These are phyloP conservation scores for Corylus heterophylla DNA, from an alignment of 306 rosid species.

Conservation along the genomic window DNA sequence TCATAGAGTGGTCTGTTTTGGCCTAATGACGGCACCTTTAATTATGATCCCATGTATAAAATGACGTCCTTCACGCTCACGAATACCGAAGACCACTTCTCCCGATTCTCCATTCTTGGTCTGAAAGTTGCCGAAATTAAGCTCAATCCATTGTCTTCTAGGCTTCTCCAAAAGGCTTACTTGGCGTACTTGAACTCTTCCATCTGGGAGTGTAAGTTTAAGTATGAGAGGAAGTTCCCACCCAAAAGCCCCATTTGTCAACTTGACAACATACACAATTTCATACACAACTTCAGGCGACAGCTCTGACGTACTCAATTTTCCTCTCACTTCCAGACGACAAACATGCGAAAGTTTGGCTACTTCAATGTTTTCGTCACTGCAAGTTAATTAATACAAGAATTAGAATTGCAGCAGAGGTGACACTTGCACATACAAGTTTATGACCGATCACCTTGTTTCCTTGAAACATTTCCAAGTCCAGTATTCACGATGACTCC, in stretches of 20 bases:
- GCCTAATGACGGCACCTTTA: conserved; percentile 4
- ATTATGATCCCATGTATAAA: conserved; percentile 4
- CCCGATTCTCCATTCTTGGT: neutral
- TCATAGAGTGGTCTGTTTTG: neutral
- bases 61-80: conserved; percentile 3
- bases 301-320: conserved; percentile 15
- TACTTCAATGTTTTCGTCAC: conserved; percentile 13
- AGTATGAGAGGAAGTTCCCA: conserved; percentile 25
- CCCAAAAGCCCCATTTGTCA: conserved; percentile 23
- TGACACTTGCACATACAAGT: neutral
- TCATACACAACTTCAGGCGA: conserved; percentile 19
- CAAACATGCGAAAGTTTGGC: conserved; percentile 1
- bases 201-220: neutral
- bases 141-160: conserved; percentile 10
- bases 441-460: neutral
- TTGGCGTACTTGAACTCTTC: neutral
- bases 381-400: neutral
- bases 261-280: conserved; percentile 13
- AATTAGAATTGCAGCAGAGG: neutral
- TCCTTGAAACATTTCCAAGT: conserved; percentile 24
- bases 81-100: conserved; percentile 10
- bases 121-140: neutral
- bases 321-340: conserved; percentile 20
- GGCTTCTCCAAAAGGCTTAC: conserved; percentile 10
- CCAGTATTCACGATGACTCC: neutral